Evolutionary conservation across 441 rosid genomes (phyloP), one percentile per base, ranked within the genome.

Genomic region (Adansonia gregorii): DNA sequence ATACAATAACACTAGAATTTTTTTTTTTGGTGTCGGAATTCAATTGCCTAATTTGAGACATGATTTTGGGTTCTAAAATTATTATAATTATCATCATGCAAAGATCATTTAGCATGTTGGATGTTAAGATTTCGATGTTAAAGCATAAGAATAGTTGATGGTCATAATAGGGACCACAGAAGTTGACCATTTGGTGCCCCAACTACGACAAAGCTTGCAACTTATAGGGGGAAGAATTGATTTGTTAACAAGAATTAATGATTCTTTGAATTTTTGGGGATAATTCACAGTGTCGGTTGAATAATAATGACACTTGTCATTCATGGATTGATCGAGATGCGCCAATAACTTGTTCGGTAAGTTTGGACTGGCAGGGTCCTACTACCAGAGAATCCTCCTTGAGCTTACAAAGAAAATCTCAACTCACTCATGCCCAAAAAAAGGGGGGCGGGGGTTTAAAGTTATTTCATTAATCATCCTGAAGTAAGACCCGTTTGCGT

Each of bases 271-370:
- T 59, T 59, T 41, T 56, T 56, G 8, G 60, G 24, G 22, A 2
- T 14, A 24, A 49, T 9, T 12, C 72, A 56, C 75, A 8, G 15
- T 59, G 79, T 68, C 84, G 66, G 67, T 12, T 70, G 35, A 31
- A 27, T 39, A 15, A 46, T 24, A 31, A 31, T 31, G 35, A 60
- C 69, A 69, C 69, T 67, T 80, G 75, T 58, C 75, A n/a, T 24
- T 9, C 19, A 22, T 49, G 17, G 27, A 76, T 65, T 76, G 55
- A 76, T 17, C 6, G n/a, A 6, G 6, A n/a, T 58, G 46, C 72
- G 8, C 4, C 19, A 48, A 59, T 17, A 54, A 60, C 76, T 73
- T 58, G 41, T 12, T 43, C 2, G 17, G 11, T 20, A 73, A 59
- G 67, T 8, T 59, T 6, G 15, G 2, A 35, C n/a, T 0, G 14